A percentile compares a stretch with the other conserved stretches of the same genome.
Evolutionary conservation across 331 rosid genomes (phyloP).

Genomic region (Cucumis variabilis): DNA sequence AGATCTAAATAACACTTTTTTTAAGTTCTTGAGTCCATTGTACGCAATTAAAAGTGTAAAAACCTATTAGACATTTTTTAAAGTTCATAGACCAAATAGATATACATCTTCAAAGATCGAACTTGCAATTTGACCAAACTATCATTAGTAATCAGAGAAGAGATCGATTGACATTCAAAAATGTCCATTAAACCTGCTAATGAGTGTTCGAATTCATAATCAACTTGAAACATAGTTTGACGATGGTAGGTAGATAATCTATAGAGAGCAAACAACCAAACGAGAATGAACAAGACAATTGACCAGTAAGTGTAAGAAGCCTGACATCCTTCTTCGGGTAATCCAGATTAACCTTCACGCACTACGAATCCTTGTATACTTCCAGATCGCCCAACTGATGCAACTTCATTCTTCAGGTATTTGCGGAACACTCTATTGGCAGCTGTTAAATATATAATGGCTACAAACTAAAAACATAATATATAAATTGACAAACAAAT

Average conservation of each 20-base stretch:
- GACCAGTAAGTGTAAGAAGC: constrained; percentile 86
- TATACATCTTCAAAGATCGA: too few species aligned
- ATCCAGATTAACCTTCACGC: constrained; percentile 96
- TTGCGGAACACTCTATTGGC: constrained; percentile 57
- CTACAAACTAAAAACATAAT: too few species aligned
- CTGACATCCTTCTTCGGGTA: constrained; percentile 97
- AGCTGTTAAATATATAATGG: constrained; percentile 36
- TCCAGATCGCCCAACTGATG: constrained; percentile 71
- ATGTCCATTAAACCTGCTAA: neutral
- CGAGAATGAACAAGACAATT: constrained; percentile 25
- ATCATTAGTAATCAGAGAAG: too few species aligned
- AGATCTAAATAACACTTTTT: too few species aligned
- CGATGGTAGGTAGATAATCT: neutral
- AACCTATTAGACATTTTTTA: too few species aligned
- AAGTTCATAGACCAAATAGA: too few species aligned
- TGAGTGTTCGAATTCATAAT: neutral
- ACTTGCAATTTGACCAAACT: too few species aligned
- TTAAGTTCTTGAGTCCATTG: too few species aligned
- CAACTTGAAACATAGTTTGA: neutral
- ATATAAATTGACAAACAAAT: too few species aligned
- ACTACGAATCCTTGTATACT: constrained; percentile 61
- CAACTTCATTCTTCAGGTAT: constrained; percentile 34
- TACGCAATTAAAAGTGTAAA: too few species aligned
- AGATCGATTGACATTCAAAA: neutral
- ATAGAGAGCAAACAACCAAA: neutral